Base-by-base conservation (phyloP, 108 stramenopile species). In the Skeletonema tropicum region DNA sequence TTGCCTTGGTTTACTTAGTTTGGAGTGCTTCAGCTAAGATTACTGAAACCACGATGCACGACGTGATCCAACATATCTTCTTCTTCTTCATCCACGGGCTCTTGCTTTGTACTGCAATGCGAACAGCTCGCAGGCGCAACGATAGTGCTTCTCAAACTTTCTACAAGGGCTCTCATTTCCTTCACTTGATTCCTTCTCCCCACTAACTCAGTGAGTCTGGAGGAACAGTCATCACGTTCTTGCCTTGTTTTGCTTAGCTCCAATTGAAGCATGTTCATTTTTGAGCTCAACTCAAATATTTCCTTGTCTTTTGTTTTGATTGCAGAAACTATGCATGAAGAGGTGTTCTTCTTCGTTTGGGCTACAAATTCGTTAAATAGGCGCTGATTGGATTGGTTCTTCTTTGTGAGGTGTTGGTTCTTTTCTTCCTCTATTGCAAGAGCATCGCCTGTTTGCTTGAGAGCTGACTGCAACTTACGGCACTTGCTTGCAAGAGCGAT, bases 401-500 rank as follows among this genome's bases (percentile, higher is more conserved):
- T 64, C 32, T 42, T 71, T 5, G 35, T 21, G n/a, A 76, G 70
- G 3, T 31, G 36, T 17, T 65, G 69, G 48, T 76, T 81, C 48
- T 71, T 72, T 32, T 76, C 80, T 31, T 60, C 64, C 30, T 81
- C 80, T 21, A n/a, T 23, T 1, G 46, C 45, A 4, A 79, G 36
- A 32, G 71, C 75, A 13, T 46, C 30, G 0, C 42, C 42, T 19
- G 25, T 23, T 36, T 32, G 64, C 23, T 71, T 26, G 31, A 81
- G 25, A 4, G 21, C 13, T 23, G 52, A 45, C 49, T 76, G 75
- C 5, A 81, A 46, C 17, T 81, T 75, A 30, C 75, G 62, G 48
- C 76, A 77, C 35, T 77, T 77, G 32, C 66, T 77, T 23, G 80
- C 80, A 15, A 82, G 76, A 17, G 76, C 59, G 12, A 77, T 57